Conservation (phyloP, 2,329 filamentous ascomycete genomes). For the Talaromyces sp. region DNA sequence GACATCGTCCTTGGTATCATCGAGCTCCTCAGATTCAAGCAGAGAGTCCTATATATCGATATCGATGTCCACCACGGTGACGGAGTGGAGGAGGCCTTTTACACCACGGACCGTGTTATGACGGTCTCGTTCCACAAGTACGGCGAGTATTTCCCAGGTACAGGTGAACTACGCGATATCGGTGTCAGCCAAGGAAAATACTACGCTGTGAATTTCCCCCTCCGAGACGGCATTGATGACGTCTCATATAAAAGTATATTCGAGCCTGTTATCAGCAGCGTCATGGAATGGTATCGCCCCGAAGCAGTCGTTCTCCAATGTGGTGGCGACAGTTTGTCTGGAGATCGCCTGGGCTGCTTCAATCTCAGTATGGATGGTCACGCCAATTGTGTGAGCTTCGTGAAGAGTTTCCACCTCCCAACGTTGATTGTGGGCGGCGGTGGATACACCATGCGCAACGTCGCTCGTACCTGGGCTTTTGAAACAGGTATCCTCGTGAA, state of each 20-base stretch:
- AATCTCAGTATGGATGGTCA: slow-evolving; percentile 67
- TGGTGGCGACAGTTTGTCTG: slow-evolving; percentile 63
- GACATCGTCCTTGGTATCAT: slow-evolving; percentile 64
- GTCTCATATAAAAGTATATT: slow-evolving; percentile 64
- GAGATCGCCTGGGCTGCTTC: slow-evolving; percentile 64
- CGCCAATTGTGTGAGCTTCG: slow-evolving; percentile 64
- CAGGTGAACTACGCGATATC: slow-evolving; percentile 63
- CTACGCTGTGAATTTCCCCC: slow-evolving; percentile 65
- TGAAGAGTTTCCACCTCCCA: slow-evolving; percentile 63
- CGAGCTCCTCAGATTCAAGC: slow-evolving; percentile 59
- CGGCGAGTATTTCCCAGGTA: slow-evolving; percentile 67
- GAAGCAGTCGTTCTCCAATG: slow-evolving; percentile 66
- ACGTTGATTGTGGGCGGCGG: slow-evolving; percentile 63
- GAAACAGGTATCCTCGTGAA: slow-evolving; percentile 80
- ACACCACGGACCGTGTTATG: slow-evolving; percentile 67
- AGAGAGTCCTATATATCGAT: slow-evolving; percentile 61
- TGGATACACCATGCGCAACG: slow-evolving; percentile 65
- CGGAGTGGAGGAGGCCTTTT: slow-evolving; percentile 67
- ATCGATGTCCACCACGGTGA: slow-evolving; percentile 65
- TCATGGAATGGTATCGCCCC: slow-evolving; percentile 65
- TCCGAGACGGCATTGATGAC: slow-evolving; percentile 65
- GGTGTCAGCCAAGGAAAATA: slow-evolving; percentile 63
- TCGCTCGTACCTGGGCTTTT: slow-evolving; percentile 57
- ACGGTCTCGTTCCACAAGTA: slow-evolving; percentile 69
- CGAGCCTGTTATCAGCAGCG: slow-evolving; percentile 61